A percentile compares a stretch with the other conserved stretches of the same genome.
Conservation (phyloP, 148 eudicot species). For the Rhododendron mucronatum region DNA sequence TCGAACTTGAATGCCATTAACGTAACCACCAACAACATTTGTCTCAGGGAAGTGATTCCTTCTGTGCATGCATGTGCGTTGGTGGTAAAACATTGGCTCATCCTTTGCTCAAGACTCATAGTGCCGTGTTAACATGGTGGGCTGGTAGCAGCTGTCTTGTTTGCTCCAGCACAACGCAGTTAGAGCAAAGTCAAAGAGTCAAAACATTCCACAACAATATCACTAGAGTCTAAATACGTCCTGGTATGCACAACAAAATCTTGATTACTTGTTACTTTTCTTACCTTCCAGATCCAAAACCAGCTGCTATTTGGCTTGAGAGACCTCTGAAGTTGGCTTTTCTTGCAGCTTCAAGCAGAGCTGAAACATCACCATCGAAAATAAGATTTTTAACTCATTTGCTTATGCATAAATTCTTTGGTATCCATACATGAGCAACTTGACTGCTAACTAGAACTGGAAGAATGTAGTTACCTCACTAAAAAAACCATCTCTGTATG, state of each 20-base stretch:
- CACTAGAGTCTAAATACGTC: not conserved
- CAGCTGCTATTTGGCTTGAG: constrained; percentile 67
- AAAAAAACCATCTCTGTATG: not conserved
- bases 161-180: not conserved
- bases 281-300: constrained; percentile 93
- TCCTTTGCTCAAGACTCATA: not conserved
- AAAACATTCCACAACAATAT: not conserved
- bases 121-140: not conserved
- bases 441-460: constrained; percentile 7
- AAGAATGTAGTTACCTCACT: not conserved
- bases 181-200: not conserved
- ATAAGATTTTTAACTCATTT: constrained; percentile 11
- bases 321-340: constrained; percentile 72
- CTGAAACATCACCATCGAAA: constrained; percentile 36
- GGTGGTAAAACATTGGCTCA: not conserved
- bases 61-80: not conserved
- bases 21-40: not conserved
- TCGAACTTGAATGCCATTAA: not conserved
- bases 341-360: constrained; percentile 85
- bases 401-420: not conserved
- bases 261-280: not conserved
- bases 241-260: not conserved
- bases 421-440: not conserved
- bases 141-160: not conserved
- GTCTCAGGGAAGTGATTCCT: not conserved